These are phyloP conservation scores for Pichia norvegensis DNA, from an alignment of 1,139 yeast genomes.

Conservation along the genomic window DNA sequence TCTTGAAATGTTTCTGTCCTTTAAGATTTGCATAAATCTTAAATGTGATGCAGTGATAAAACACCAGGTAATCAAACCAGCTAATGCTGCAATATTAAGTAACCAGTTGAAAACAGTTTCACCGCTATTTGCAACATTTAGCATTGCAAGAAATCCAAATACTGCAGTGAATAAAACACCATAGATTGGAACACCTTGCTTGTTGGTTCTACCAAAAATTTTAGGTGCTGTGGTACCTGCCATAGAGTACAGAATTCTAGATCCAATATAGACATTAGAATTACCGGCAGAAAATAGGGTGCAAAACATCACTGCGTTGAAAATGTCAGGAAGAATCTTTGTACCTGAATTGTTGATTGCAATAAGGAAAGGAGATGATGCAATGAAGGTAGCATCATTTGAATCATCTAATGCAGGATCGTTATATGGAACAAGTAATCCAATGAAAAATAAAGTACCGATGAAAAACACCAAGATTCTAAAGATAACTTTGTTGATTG, in stretches of 20 bases:
- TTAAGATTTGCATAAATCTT: conserved; percentile 58
- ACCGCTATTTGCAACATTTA: conserved; percentile 58
- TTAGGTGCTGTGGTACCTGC: conserved; percentile 60
- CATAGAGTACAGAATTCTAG: conserved; percentile 62
- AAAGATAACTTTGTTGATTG: conserved; percentile 73
- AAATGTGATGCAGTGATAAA: conserved; percentile 59
- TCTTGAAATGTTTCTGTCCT: conserved; percentile 51
- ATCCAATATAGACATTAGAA: conserved; percentile 73
- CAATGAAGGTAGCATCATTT: conserved; percentile 29
- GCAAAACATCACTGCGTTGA: conserved; percentile 64
- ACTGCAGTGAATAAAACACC: conserved; percentile 52
- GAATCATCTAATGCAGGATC: conserved; percentile 36
- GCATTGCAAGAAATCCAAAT: conserved; percentile 60
- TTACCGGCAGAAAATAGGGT: conserved; percentile 76
- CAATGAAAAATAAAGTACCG: conserved; percentile 71
- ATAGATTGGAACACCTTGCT: conserved; percentile 58
- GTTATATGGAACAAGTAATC: conserved; percentile 72
- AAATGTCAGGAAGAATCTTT: conserved; percentile 56
- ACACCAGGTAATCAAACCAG: conserved; percentile 71
- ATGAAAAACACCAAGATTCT: conserved; percentile 79
- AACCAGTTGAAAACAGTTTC: conserved; percentile 74
- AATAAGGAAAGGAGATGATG: conserved; percentile 46
- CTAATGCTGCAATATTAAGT: conserved; percentile 69
- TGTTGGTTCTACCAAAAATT: conserved; percentile 43
- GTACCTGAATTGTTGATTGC: conserved; percentile 67